Percentiles rank a stretch among this genome's conserved stretches.
Evolutionary conservation across 768 basidiomycete genomes (phyloP).

Genomic region (Cytidiella melzeri): DNA sequence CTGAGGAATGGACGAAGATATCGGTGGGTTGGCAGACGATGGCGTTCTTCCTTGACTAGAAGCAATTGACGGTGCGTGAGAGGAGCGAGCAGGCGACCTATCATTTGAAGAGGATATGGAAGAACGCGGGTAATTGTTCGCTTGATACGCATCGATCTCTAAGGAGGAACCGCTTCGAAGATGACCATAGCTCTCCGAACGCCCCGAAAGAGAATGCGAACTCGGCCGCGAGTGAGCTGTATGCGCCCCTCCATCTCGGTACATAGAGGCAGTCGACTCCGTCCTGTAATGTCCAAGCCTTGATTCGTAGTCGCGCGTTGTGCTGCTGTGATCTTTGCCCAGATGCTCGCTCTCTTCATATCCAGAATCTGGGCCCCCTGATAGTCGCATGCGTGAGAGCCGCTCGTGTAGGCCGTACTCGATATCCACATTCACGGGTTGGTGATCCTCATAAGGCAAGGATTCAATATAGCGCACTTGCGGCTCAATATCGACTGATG

Average conservation of each 20-base stretch:
- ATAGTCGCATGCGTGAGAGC: constrained; percentile 43
- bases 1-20: constrained; percentile 73
- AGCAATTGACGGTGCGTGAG: constrained; percentile 42
- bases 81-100: constrained; percentile 26
- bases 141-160: constrained; percentile 20
- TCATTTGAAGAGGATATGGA: constrained; percentile 22
- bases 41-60: constrained; percentile 52
- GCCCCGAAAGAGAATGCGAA: constrained; percentile 17
- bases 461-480: constrained; percentile 53
- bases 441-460: constrained; percentile 29
- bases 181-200: neutral
- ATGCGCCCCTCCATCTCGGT: constrained; percentile 8
- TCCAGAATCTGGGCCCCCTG: constrained; percentile 40
- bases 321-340: constrained; percentile 9
- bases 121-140: constrained; percentile 21
- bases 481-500: constrained; percentile 60
- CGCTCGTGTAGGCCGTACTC: constrained; percentile 39
- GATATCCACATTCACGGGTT: constrained; percentile 20
- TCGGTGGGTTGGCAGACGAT: constrained; percentile 55
- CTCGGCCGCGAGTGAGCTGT: constrained; percentile 16
- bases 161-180: constrained; percentile 18
- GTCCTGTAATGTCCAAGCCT: constrained; percentile 12
- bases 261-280: constrained; percentile 13
- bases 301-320: constrained; percentile 14
- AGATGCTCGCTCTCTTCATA: constrained; percentile 25